Conservation (phyloP, 2,329 filamentous ascomycete genomes). For the Fusarium lyarnte region DNA sequence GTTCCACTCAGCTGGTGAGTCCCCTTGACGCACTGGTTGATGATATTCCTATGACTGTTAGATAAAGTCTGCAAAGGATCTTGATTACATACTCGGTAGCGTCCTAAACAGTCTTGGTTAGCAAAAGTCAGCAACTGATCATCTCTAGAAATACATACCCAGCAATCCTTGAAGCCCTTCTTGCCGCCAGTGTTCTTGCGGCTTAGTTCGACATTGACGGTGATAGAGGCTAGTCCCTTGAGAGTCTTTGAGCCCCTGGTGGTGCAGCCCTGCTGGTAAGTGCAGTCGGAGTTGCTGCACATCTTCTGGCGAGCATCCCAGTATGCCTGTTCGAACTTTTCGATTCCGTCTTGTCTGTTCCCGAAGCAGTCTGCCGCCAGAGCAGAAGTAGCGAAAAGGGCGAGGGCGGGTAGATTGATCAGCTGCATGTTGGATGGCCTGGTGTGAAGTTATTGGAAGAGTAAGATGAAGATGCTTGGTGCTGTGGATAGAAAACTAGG, state of each 20-base stretch:
- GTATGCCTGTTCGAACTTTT: neutral
- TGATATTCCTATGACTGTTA: neutral
- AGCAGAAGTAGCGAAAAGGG: neutral
- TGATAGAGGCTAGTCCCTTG: neutral
- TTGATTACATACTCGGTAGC: neutral
- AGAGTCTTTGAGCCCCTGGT: neutral
- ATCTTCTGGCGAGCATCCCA: slow-evolving; percentile 5
- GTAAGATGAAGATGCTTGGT: neutral
- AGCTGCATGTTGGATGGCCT: neutral
- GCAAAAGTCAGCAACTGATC: accelerated
- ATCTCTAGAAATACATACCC: neutral
- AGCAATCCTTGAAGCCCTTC: neutral
- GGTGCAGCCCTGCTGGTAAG: neutral
- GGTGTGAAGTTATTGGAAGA: too few relatives aligned
- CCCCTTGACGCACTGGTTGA: neutral
- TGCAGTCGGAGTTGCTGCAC: neutral
- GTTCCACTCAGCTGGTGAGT: neutral
- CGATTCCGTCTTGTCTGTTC: neutral
- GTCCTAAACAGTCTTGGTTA: neutral
- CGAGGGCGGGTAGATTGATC: neutral
- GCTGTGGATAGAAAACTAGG: accelerated
- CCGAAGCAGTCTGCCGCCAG: neutral
- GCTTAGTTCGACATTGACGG: neutral
- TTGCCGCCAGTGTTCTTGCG: neutral
- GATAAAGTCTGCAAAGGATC: accelerated